Percentiles rank a stretch among this genome's conserved stretches.
These are phyloP conservation scores for Xylaria hypoxylon DNA, from an alignment of 2,329 filamentous ascomycete genomes.

Conservation along the genomic window DNA sequence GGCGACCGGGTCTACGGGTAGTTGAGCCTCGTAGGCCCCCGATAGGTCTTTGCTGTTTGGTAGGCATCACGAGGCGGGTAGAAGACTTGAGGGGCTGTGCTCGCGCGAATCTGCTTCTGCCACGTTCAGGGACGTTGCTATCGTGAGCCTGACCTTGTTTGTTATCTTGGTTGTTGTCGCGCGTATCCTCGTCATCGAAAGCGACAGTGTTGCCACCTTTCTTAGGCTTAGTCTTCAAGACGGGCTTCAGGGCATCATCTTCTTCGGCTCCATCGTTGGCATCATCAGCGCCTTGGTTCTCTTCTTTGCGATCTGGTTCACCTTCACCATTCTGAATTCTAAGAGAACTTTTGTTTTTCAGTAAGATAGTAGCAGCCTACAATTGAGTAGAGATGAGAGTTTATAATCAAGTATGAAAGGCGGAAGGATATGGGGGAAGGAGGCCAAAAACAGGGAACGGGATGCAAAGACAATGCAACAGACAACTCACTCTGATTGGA, in stretches of 20 bases:
- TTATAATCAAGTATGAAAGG: no score
- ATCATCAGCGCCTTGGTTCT: constrained; percentile 14
- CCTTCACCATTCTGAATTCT: constrained; percentile 11
- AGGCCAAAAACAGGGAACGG: background rate
- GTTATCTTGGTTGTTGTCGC: background rate
- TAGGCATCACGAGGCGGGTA: background rate
- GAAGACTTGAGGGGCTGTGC: background rate
- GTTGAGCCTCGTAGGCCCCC: background rate
- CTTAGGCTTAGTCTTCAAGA: background rate
- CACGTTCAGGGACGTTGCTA: background rate
- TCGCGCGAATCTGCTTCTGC: background rate
- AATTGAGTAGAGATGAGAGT: background rate
- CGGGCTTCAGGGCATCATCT: background rate
- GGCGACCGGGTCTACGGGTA: background rate
- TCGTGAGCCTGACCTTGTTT: constrained; percentile 8
- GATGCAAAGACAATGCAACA: background rate
- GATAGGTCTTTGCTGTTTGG: background rate
- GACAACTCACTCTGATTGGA: constrained; percentile 15
- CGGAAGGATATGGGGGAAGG: no score
- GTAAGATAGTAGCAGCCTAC: background rate
- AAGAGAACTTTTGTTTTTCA: constrained; percentile 18
- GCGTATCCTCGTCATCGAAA: background rate
- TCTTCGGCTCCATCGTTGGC: constrained; percentile 10
- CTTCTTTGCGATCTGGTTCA: background rate
- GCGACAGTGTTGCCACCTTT: background rate